phyloP scores from a whole-genome alignment of 192 early-diverging fungal species.

The Backusella mclennaniae region DNA sequence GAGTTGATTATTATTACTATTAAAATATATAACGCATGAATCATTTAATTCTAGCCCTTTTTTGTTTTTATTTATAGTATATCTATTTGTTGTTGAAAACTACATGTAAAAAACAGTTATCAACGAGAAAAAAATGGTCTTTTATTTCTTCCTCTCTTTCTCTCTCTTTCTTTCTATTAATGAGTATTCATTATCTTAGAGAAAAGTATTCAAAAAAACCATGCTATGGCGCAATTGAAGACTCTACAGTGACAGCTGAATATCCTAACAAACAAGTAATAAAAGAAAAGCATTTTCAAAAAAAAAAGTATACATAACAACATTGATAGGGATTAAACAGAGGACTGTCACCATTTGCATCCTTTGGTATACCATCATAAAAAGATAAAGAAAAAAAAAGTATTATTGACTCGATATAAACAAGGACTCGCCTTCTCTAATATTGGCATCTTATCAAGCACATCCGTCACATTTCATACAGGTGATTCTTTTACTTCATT shows the following conservation, averaged over 20 bases:
- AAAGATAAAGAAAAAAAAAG: background rate
- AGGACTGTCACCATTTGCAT: conserved; percentile 20
- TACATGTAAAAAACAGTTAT: background rate
- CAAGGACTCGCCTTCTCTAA: conserved; percentile 33
- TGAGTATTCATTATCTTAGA: background rate
- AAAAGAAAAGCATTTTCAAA: background rate
- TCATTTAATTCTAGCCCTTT: background rate
- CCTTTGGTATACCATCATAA: conserved; percentile 14
- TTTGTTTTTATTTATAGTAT: background rate
- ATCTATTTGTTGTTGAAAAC: background rate
- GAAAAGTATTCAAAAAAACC: background rate
- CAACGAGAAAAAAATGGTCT: background rate
- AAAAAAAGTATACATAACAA: background rate
- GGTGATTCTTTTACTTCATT: background rate
- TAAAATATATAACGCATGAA: background rate
- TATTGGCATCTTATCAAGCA: conserved; percentile 32
- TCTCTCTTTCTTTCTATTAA: background rate
- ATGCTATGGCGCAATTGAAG: background rate
- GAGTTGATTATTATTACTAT: background rate
- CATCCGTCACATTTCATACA: conserved; percentile 32
- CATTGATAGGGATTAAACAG: conserved; percentile 11
- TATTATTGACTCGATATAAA: background rate
- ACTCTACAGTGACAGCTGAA: background rate
- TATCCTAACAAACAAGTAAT: background rate
- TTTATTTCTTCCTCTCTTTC: background rate